Evolutionary conservation across 805 yeast species (phyloP).

Genomic region (Wickerhamiella qilinensis): DNA sequence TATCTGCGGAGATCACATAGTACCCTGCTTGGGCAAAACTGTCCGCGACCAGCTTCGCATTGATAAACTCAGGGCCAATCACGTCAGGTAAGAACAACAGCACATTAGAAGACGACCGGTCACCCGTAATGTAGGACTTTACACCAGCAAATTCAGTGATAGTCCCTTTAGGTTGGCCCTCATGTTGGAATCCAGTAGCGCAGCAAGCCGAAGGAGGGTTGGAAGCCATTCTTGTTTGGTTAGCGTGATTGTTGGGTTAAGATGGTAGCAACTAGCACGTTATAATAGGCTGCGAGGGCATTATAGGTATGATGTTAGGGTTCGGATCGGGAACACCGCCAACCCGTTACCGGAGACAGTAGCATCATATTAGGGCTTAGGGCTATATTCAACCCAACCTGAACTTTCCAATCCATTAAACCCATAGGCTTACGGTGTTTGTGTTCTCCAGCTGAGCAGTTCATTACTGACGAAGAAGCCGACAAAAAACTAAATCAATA

Average conservation of each 20-base stretch:
- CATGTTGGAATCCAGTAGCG: constrained; percentile 17
- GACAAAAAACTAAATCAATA: constrained; percentile 7
- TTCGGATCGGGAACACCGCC: too few relatives aligned
- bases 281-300: too few relatives aligned
- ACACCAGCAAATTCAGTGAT: constrained; percentile 15
- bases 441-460: constrained; percentile 19
- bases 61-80: constrained; percentile 43
- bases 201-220: constrained; percentile 21
- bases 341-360: too few relatives aligned
- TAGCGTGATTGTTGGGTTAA: too few relatives aligned
- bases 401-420: too few relatives aligned
- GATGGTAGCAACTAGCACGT: too few relatives aligned
- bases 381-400: too few relatives aligned
- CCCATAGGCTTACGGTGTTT: too few relatives aligned
- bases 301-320: too few relatives aligned
- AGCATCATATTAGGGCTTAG: too few relatives aligned
- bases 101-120: constrained; percentile 31
- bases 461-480: constrained; percentile 20
- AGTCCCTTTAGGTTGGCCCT: constrained; percentile 18
- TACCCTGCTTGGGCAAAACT: constrained; percentile 43
- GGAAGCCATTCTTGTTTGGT: too few relatives aligned
- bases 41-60: constrained; percentile 34
- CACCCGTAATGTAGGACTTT: constrained; percentile 36
- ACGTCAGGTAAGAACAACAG: constrained; percentile 53
- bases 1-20: constrained; percentile 62